Conservation (phyloP, 192 early-diverging fungal genomes). For the Umbelopsis sp. region DNA sequence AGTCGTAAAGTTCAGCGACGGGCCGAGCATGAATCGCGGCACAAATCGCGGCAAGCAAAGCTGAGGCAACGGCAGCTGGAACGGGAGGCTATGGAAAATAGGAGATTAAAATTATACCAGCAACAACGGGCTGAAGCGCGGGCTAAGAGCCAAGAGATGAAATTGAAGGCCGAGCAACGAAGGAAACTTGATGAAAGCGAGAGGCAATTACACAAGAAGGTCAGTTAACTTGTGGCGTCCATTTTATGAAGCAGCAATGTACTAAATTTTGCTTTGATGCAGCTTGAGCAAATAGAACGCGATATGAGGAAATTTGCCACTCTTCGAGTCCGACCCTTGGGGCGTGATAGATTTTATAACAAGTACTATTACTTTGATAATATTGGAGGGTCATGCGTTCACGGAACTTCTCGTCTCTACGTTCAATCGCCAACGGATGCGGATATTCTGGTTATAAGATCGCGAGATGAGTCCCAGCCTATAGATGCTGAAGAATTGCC, state of each 20-base stretch:
- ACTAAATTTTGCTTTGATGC: slow-evolving; percentile 29
- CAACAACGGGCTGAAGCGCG: slow-evolving; percentile 47
- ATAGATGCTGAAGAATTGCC: slow-evolving; percentile 30
- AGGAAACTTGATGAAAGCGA: slow-evolving; percentile 62
- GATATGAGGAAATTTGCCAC: slow-evolving; percentile 67
- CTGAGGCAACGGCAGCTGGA: slow-evolving; percentile 50
- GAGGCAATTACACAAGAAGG: slow-evolving; percentile 46
- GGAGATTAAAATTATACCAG: slow-evolving; percentile 44
- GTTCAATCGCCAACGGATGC: slow-evolving; percentile 54
- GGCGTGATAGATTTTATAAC: slow-evolving; percentile 84
- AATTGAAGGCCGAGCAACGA: slow-evolving; percentile 38
- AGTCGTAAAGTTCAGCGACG: slow-evolving; percentile 25
- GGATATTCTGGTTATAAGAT: slow-evolving; percentile 54
- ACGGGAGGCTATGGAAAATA: slow-evolving; percentile 49
- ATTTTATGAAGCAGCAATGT: neutral
- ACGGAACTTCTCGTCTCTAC: slow-evolving; percentile 62
- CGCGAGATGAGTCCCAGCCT: slow-evolving; percentile 41
- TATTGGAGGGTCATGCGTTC: slow-evolving; percentile 57
- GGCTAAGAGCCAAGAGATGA: slow-evolving; percentile 44
- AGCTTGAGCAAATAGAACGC: slow-evolving; percentile 72
- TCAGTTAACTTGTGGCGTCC: neutral
- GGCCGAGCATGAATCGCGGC: slow-evolving; percentile 27
- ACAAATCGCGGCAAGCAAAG: slow-evolving; percentile 50
- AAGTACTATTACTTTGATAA: slow-evolving; percentile 92
- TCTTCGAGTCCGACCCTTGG: slow-evolving; percentile 73